These are phyloP conservation scores for Auricularia sp. DNA, from an alignment of 768 basidiomycete genomes.

Conservation along the genomic window DNA sequence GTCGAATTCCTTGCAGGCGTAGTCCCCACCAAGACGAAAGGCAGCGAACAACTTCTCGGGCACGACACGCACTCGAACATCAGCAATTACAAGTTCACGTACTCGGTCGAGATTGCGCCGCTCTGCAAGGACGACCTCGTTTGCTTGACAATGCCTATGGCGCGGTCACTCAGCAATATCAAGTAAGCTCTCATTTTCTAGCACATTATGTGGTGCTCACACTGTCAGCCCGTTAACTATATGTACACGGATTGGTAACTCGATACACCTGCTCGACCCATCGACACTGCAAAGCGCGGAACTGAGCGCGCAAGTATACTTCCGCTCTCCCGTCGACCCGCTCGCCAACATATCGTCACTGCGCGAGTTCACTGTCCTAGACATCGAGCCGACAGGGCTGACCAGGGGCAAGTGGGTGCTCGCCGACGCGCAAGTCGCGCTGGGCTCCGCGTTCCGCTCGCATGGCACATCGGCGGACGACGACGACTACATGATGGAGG, in stretches of 20 bases:
- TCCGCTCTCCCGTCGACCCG: constrained; percentile 83
- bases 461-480: constrained; percentile 30
- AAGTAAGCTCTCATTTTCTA: constrained; percentile 21
- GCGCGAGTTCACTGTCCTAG: constrained; percentile 89
- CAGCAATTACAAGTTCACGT: constrained; percentile 94
- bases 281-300: constrained; percentile 77
- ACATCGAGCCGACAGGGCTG: constrained; percentile 76
- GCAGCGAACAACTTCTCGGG: constrained; percentile 90
- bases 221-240: constrained; percentile 57
- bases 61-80: constrained; percentile 86
- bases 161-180: constrained; percentile 79
- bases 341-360: constrained; percentile 77
- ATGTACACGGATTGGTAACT: constrained; percentile 86
- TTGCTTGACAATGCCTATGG: constrained; percentile 74
- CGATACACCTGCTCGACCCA: constrained; percentile 84
- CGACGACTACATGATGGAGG: constrained; percentile 50
- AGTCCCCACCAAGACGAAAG: constrained; percentile 84
- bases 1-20: constrained; percentile 83
- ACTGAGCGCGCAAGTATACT: constrained; percentile 67
- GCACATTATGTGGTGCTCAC: not conserved
- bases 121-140: constrained; percentile 98
- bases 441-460: constrained; percentile 69
- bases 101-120: constrained; percentile 93
- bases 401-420: constrained; percentile 71
- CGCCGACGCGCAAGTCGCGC: constrained; percentile 82